Base-by-base conservation (phyloP, 2,329 filamentous ascomycete species). In the Aureobasidium sp. region DNA sequence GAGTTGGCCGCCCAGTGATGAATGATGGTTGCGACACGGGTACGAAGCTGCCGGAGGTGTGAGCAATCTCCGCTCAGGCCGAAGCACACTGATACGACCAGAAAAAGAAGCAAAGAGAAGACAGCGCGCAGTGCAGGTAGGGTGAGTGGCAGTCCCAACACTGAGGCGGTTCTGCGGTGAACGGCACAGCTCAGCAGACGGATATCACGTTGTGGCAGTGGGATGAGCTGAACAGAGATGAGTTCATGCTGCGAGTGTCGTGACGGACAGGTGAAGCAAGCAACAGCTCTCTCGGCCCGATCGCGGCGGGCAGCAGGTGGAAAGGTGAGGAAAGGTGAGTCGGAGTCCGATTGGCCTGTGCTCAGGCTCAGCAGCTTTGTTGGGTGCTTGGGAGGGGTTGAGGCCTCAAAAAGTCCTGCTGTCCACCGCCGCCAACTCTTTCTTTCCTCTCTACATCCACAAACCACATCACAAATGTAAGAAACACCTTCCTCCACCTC, bases 51-150 rank as follows among this genome's bases (percentile, higher is more conserved):
- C 49, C 49, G 49, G 23, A 11, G 25, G 49, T 37, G 49, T 42
- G 51, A 55, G 51, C 51, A 55, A 55, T 55, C 51, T 55, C 51
- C 51, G 51, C 51, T 55, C 50, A 54, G 17, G 51, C 51, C 51
- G 51, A 17, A 43, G 35, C 37, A 50, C n/a, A 37, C 31, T 23
- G 47, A 53, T 53, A 40, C 37, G 49, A 13, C 21, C 23, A 42
- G 27, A 29, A 10, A 43, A 29, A 55, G 17, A 55, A 55, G 37
- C 37, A 55, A 42, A 43, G 35, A 55, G 38, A 43, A 11, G 25
- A 55, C 19, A 43, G 9, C 9, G 35, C 49, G 10, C 23, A 11
- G 23, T 15, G 19, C 17, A 31, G 37, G 2, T 43, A 4, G n/a
- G 2, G 27, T n/a, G n/a, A 9, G 9, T 10, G 51, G 13, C n/a